Base-by-base conservation (phyloP, 2,329 filamentous ascomycete genomes). In the Pseudocercospora crystallina region DNA sequence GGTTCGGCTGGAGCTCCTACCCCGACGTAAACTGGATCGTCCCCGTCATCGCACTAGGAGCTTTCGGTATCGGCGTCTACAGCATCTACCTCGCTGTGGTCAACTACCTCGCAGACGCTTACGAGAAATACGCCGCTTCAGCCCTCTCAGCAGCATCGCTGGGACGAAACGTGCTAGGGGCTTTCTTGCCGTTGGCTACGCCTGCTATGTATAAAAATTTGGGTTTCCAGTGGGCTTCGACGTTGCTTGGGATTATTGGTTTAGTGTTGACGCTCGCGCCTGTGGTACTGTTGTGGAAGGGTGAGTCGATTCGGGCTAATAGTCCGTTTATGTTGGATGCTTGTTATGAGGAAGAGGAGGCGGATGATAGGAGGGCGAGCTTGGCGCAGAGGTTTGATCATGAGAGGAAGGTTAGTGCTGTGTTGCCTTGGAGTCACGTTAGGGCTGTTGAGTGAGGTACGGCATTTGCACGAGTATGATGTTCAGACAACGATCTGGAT, bases 11-110 rank as follows among this genome's bases (percentile, higher is more conserved):
- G 74, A 90, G 73, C 2, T 65, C 66, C 3, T 73, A 67, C 29
- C 43, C 69, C 0, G 45, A 37, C 3, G 20, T 73, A 0, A 70
- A 65, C 32, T 73, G 71, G 71, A 69, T 79, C 43, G 70, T 77
- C 1, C 75, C 77, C 1, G 73, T 80, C 7, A 58, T 80, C n/a
- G 15, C 77, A 67, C 72, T 59, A 1, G 69, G 71, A 0, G 71
- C 78, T 29, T 78, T 78, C 65, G 78, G 77, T 1, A 77, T 74
- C 67, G 73, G 71, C 2, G 77, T 79, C 53, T 79, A 78, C 51
- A 73, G 71, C 2, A 67, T 80, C 1, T 78, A 78, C 36, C 64
- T 79, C 1, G 76, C 76, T 68, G 76, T 75, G 1, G 69, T 76
- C 36, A 71, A 70, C 39, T 79, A 78, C 35, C 63, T 77, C 9